A percentile compares a stretch with the other conserved stretches of the same genome.
Conservation (phyloP, 2,329 filamentous ascomycete species). For the Tolypocladium tundrense region DNA sequence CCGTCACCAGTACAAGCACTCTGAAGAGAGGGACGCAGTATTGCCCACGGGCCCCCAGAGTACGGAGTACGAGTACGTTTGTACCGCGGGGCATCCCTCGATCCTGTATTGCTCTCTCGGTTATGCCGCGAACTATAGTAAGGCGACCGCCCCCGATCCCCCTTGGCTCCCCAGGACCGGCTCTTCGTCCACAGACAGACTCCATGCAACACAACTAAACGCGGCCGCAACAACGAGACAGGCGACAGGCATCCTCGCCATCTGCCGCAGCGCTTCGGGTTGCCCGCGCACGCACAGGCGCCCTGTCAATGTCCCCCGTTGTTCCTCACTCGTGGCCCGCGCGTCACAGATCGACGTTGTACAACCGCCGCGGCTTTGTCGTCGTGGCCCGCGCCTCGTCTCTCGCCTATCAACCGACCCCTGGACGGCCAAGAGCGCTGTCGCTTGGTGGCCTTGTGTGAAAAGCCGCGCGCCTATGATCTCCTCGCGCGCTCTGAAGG, state of each 20-base stretch:
- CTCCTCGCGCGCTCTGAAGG: not conserved
- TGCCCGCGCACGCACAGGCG: not conserved
- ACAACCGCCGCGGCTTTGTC: slow-evolving; percentile 6
- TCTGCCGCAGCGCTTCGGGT: not conserved
- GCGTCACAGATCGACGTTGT: slow-evolving; percentile 11
- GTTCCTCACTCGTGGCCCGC: slow-evolving; percentile 1
- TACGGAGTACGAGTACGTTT: not conserved
- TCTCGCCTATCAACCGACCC: not conserved
- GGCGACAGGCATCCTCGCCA: not conserved
- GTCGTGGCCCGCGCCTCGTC: not conserved
- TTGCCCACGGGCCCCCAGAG: not conserved
- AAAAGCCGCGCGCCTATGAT: not conserved
- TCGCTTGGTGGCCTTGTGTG: not conserved
- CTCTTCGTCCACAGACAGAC: not conserved
- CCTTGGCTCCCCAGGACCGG: not conserved
- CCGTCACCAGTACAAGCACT: slow-evolving; percentile 4
- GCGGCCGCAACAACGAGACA: not conserved
- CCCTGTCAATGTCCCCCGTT: slow-evolving; percentile 1
- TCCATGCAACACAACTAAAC: not conserved
- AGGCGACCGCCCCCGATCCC: not conserved
- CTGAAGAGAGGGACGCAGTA: not conserved
- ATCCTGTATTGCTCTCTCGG: not conserved
- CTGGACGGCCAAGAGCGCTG: not conserved
- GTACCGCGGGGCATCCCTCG: not conserved
- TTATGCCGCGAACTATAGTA: not conserved